phyloP scores from a whole-genome alignment of 176 grass and related monocot species.

The Rhynchospora pubera region DNA sequence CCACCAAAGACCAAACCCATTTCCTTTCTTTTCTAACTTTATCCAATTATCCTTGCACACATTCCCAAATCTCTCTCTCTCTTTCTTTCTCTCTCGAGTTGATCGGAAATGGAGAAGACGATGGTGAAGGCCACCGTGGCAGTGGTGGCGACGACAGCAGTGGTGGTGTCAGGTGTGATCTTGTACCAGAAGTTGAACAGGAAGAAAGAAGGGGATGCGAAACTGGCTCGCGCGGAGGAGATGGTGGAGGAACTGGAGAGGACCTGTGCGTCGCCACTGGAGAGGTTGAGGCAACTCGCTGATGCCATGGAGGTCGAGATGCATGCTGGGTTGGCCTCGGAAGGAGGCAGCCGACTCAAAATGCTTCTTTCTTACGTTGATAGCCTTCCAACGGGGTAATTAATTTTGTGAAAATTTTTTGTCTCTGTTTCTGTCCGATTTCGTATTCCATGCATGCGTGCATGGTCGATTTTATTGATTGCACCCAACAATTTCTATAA shows the following conservation, averaged over 20 bases:
- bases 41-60: background rate
- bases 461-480: background rate
- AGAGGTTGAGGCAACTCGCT: constrained; percentile 40
- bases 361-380: constrained; percentile 84
- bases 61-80: background rate
- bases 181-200: background rate
- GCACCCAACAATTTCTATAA: background rate
- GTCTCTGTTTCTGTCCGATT: background rate
- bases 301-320: constrained; percentile 62
- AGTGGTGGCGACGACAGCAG: constrained; percentile 7
- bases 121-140: constrained; percentile 8
- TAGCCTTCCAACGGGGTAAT: constrained; percentile 71
- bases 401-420: too few relatives aligned
- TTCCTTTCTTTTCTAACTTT: constrained; percentile 19
- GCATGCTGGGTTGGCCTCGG: constrained; percentile 47
- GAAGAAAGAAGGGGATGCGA: background rate
- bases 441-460: background rate
- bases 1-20: background rate
- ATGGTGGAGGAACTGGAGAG: constrained; percentile 43
- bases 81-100: background rate
- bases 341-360: constrained; percentile 55
- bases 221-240: constrained; percentile 37
- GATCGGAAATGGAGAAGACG: constrained; percentile 20
- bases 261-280: constrained; percentile 33
- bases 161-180: background rate